Evolutionary conservation across 2,329 filamentous ascomycete species (phyloP).

Genomic region (Aspergillus luchuensis): DNA sequence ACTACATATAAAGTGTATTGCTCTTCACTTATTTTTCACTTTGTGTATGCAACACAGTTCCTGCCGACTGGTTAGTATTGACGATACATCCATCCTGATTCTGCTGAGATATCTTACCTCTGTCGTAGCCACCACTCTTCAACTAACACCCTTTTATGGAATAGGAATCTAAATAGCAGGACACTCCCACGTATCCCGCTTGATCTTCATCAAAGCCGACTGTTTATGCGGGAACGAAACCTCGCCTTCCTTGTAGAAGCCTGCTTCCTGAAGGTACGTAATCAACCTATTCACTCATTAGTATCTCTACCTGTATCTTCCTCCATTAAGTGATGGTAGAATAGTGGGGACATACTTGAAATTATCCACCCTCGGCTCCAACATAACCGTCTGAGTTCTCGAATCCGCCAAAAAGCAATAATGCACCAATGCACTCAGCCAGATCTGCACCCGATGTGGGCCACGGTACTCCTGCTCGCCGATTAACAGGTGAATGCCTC

Average conservation of each 20-base stretch:
- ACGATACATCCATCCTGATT: not conserved
- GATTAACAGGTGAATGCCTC: constrained; percentile 84
- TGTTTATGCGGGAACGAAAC: constrained; percentile 91
- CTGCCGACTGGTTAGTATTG: too few relatives aligned
- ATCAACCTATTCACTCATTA: constrained; percentile 58
- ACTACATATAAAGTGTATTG: too few relatives aligned
- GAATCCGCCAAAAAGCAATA: constrained; percentile 76
- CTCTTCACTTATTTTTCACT: too few relatives aligned
- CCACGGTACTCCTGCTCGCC: constrained; percentile 92
- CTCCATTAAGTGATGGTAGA: not conserved
- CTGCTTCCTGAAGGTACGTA: constrained; percentile 68
- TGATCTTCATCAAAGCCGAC: constrained; percentile 78
- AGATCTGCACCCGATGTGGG: constrained; percentile 70
- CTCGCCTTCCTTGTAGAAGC: constrained; percentile 86
- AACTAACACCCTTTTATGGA: too few relatives aligned
- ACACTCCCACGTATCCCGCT: constrained; percentile 76
- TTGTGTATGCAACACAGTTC: too few relatives aligned
- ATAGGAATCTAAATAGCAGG: constrained; percentile 56
- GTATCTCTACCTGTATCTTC: not conserved
- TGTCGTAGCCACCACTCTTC: not conserved
- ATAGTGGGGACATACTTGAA: constrained; percentile 63
- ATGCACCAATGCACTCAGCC: constrained; percentile 86
- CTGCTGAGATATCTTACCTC: not conserved
- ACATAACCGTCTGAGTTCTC: constrained; percentile 76
- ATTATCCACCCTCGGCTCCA: constrained; percentile 93